Evolutionary conservation across 257 asterid species (phyloP), one percentile per base, ranked within the genome.

Genomic region (Oldenlandia corymbosa): DNA sequence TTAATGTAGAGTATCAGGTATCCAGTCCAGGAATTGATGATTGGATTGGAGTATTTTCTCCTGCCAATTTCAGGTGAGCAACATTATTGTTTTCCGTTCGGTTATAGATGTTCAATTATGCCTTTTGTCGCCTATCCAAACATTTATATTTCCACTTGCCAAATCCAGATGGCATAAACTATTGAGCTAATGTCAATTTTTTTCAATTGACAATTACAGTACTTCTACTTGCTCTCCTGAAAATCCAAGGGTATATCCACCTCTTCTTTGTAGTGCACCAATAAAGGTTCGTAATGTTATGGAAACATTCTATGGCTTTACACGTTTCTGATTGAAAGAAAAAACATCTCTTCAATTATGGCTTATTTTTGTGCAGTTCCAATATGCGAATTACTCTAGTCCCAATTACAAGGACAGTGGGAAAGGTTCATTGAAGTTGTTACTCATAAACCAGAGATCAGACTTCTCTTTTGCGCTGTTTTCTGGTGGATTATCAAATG

Each of bases 41-140:
- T 75, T 92, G 99, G 99, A 80, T 92, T 47, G 97, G 97, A 60
- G 95, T 92, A 43, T 92, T 92, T 80, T 92, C 99, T 68, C 99
- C 99, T 4, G 90, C 81, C 58, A 89, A 85, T 81, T 87, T 92
- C 86, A 85, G 96, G 99, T 92, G 34, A 58, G 70, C 23, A 30
- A 64, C 42, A 21, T 7, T 23, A 45, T 47, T 60, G 30, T 47
- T 18, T 60, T 71, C 55, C 66, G 42, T 56, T n/a, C 26, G 57
- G 26, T 31, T 51, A 5, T 55, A 24, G 49, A 34, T 47, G 26
- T 68, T 68, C 30, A 28, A 5, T 6, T 20, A 2, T 26, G 36
- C 32, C 47, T 16, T 36, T 30, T 36, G 10, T n/a, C 23, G n/a
- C 31, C 55, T 5, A 36, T 42, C 28, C 55, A 39, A 30, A 50